Percentiles rank a stretch among this genome's conserved stretches.
phyloP scores from a whole-genome alignment of 768 basidiomycete species.

The Guyanaporus albipodus region DNA sequence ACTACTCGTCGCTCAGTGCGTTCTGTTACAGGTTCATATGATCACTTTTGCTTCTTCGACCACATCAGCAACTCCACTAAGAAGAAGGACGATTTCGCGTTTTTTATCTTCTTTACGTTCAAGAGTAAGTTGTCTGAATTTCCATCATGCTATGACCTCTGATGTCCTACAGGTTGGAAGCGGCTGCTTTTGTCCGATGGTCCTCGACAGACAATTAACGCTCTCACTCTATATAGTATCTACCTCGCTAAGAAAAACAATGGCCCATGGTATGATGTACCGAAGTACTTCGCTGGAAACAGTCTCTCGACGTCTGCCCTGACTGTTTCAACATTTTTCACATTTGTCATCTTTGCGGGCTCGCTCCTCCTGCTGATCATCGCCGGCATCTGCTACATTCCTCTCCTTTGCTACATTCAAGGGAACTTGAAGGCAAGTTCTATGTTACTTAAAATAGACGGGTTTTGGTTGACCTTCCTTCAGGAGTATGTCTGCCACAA shows the following conservation, averaged over 20 bases:
- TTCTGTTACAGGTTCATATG: constrained; percentile 69
- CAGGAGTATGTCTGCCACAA: constrained; percentile 99
- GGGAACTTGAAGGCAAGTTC: constrained; percentile 86
- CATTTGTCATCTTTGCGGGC: constrained; percentile 81
- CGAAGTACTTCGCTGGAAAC: constrained; percentile 78
- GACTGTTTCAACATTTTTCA: constrained; percentile 87
- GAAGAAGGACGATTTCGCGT: constrained; percentile 95
- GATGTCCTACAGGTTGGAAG: constrained; percentile 63
- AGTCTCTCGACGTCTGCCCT: constrained; percentile 75
- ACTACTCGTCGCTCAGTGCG: neutral
- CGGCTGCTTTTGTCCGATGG: constrained; percentile 88
- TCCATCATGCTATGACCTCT: neutral
- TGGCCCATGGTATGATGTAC: constrained; percentile 61
- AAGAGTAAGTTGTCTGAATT: constrained; percentile 63
- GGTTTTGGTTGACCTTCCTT: constrained; percentile 1
- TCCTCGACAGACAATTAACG: constrained; percentile 96
- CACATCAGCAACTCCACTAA: constrained; percentile 96
- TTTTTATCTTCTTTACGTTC: constrained; percentile 99
- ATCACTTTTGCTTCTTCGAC: constrained; percentile 97
- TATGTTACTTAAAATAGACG: neutral
- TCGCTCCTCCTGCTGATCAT: constrained; percentile 77
- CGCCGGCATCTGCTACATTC: constrained; percentile 87
- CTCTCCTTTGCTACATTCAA: constrained; percentile 92
- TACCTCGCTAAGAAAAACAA: constrained; percentile 54
- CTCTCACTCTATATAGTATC: constrained; percentile 92